phyloP scores from a whole-genome alignment of 208 protist genomes.

The Leptomonas pyrrhocoris region DNA sequence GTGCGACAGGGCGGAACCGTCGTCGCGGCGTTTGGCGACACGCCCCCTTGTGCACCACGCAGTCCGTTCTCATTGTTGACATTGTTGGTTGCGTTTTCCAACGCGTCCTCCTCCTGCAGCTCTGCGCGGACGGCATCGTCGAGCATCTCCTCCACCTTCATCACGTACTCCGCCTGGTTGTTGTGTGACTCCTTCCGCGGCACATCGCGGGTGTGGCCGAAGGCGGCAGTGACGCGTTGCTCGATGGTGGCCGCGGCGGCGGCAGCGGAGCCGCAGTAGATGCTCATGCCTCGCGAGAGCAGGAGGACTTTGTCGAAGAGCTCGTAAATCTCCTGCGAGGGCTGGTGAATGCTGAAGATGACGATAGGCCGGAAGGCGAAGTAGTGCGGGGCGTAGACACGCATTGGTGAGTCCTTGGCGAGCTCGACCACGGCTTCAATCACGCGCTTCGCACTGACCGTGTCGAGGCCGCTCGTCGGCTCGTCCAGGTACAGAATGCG shows the following conservation, averaged over 20 bases:
- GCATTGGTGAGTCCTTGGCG: conserved; percentile 83
- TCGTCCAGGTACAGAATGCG: conserved; percentile 93
- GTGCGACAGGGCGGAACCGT: conserved; percentile 25
- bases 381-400: conserved; percentile 80
- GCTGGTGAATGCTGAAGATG: conserved; percentile 94
- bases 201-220: conserved; percentile 48
- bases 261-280: conserved; percentile 87
- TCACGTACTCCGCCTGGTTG: conserved; percentile 88
- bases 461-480: conserved; percentile 90
- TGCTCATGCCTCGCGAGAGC: conserved; percentile 76
- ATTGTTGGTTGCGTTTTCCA: neutral
- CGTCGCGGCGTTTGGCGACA: neutral
- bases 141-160: conserved; percentile 86
- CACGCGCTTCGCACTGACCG: conserved; percentile 79
- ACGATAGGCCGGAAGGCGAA: conserved; percentile 89
- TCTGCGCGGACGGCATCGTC: conserved; percentile 71
- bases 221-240: conserved; percentile 47
- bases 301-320: conserved; percentile 90
- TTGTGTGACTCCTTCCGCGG: conserved; percentile 45
- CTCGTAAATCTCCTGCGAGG: conserved; percentile 87
- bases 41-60: neutral
- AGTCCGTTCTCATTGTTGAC: too few species aligned
- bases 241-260: conserved; percentile 61
- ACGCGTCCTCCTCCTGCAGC: conserved; percentile 48
- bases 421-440: conserved; percentile 84